phyloP scores from a whole-genome alignment of 73 alveolate species.

The Paramecium sonneborni region DNA sequence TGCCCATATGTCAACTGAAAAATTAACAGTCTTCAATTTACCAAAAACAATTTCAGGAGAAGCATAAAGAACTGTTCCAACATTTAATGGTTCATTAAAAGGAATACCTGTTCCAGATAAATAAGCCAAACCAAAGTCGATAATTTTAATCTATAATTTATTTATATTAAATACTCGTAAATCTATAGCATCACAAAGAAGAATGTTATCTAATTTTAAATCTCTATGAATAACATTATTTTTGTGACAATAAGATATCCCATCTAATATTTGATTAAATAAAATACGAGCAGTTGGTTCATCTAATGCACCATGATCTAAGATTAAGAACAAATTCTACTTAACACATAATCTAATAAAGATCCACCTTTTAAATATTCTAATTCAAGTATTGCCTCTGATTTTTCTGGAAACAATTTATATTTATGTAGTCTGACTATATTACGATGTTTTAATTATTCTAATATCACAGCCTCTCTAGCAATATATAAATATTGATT shows the following conservation, averaged over 20 bases:
- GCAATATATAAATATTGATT: not conserved
- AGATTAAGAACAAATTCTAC: not conserved
- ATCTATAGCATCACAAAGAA: not conserved
- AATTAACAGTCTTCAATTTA: slow-evolving; percentile 55
- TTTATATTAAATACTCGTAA: not conserved
- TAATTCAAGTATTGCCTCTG: slow-evolving; percentile 64
- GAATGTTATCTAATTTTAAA: slow-evolving; percentile 25
- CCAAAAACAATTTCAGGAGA: slow-evolving; percentile 71
- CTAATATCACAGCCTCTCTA: slow-evolving; percentile 57
- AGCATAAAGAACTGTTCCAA: slow-evolving; percentile 66
- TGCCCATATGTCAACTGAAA: slow-evolving; percentile 81
- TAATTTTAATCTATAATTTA: slow-evolving; percentile 5
- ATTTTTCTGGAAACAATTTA: slow-evolving; percentile 8
- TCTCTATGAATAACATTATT: slow-evolving; percentile 27
- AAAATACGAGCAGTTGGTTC: slow-evolving; percentile 5
- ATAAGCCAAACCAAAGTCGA: slow-evolving; percentile 19
- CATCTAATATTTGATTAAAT: not conserved
- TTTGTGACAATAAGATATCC: not conserved
- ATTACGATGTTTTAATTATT: slow-evolving; percentile 53
- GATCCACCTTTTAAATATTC: slow-evolving; percentile 92
- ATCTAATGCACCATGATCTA: slow-evolving; percentile 1
- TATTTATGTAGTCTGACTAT: slow-evolving; percentile 4
- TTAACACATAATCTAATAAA: slow-evolving; percentile 73
- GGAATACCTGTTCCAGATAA: slow-evolving; percentile 33
- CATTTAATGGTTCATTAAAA: slow-evolving; percentile 62